Base-by-base conservation (phyloP, 257 asterid species). In the Solanum clarkiae region DNA sequence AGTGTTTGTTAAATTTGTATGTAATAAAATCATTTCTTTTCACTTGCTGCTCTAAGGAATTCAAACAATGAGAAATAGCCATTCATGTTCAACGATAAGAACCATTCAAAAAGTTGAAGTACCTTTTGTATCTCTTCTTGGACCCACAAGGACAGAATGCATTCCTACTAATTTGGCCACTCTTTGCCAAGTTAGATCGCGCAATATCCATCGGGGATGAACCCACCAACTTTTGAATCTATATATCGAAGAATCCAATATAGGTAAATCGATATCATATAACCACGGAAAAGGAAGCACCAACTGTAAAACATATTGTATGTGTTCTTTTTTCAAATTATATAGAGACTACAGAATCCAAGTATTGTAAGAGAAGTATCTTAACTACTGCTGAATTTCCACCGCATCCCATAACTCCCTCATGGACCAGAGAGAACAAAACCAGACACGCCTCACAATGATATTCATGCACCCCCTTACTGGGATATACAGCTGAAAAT, bases 61-160 rank as follows among this genome's bases (percentile, higher is more conserved):
- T 47, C 81, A 74, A 74, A 49, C 62, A 75, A 22, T 6, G 42
- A 75, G 81, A 47, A 44, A 62, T 36, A 60, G 65, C 70, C 84
- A 84, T 84, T 47, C 62, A 47, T 45, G 53, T 62, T 80, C 69
- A 80, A 45, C 74, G 69, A 12, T 12, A 54, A 68, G 56, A 16
- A 36, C 40, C 40, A 36, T 36, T 36, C 6, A 36, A 36, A 88
- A 81, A 59, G 77, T 62, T 62, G 17, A 87, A 71, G 85, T 88
- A 95, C 99, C 98, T 93, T 89, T 96, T 96, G 88, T 96, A 96
- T 86, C 93, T 87, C 90, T 96, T 96, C 88, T 87, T 93, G 53
- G 99, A 96, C 66, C 99, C 99, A 90, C 99, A 96, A 69, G 98
- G 99, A 75, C 98, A 96, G 40, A 94, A 94, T 1, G 96, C 47